Conservation (phyloP, 257 asterid species). For the Nicotiana sylvestris region DNA sequence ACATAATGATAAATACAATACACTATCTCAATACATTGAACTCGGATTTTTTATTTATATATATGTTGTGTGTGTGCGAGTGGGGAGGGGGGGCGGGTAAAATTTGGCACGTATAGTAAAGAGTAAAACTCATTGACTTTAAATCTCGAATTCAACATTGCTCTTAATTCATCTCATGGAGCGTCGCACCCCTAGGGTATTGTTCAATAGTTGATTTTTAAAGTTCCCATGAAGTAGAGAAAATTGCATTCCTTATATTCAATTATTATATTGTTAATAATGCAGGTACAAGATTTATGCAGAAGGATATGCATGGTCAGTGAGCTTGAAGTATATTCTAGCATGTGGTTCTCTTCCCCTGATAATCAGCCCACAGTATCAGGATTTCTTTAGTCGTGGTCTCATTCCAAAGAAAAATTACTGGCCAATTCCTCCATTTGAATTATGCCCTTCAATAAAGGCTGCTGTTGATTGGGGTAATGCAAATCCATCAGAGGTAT, state of each 20-base stretch:
- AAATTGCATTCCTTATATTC: no score
- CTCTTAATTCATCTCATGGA: no score
- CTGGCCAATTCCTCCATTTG: slow-evolving; percentile 34
- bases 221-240: not conserved
- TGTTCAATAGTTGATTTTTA: no score
- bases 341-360: slow-evolving; percentile 65
- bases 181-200: no score
- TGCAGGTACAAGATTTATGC: slow-evolving; percentile 77
- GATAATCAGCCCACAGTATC: slow-evolving; percentile 43
- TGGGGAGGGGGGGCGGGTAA: no score
- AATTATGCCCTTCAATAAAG: slow-evolving; percentile 46
- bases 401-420: slow-evolving; percentile 39
- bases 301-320: slow-evolving; percentile 88
- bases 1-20: no score
- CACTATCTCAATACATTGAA: no score
- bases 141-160: no score
- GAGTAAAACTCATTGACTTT: no score
- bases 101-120: not conserved
- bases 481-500: slow-evolving; percentile 41
- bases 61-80: no score
- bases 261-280: not conserved
- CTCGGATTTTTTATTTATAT: no score
- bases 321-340: slow-evolving; percentile 67
- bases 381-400: slow-evolving; percentile 69
- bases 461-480: slow-evolving; percentile 65